Evolutionary conservation across 1,284 basidiomycete genomes (phyloP), one percentile per base, ranked within the genome.

Genomic region (Ustilago lituana): DNA sequence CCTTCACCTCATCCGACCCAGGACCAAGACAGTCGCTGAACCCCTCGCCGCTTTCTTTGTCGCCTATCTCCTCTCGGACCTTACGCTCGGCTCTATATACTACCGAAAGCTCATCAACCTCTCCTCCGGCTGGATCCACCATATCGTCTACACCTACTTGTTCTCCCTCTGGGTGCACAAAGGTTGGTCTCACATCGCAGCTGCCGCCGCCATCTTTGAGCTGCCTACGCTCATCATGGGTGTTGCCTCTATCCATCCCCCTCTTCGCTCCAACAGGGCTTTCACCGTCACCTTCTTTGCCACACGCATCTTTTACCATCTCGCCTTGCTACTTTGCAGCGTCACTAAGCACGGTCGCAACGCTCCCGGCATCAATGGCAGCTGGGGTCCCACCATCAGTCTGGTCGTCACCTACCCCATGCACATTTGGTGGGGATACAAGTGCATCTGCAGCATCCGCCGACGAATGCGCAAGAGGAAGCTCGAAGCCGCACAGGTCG

Each of bases 371-470:
- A 54, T 73, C 35, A 48, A 67, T 40, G 69, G 77, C 15, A 69
- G 65, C 29, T 73, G 61, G 68, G 69, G 71, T 7, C 77, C 77
- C 11, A 33, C 68, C 43, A 55, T 76, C 46, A 73, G 65, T 47
- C 43, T 71, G 3, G 32, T 65, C 1, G 58, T 57, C 8, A 75
- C 79, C n/a, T 76, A 77, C 24, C 80, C 80, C 2, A 82, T 82
- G 80, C 80, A 82, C 45, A 46, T 78, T 4, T 76, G 75, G 54
- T 82, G 80, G 80, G 77, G 76, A 5, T 79, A 77, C 73, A 82
- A 82, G 63, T 75, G 74, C 47, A 66, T 81, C 32, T 69, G 72
- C 46, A 73, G 74, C 26, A 62, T 81, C 10, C 69, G 68, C 14
- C 65, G 77, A 9, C 61, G 80, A n/a, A 77, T 78, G 74, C 40